phyloP scores from a whole-genome alignment of 495 filamentous ascomycete genomes.

The Oidiodendron maius region DNA sequence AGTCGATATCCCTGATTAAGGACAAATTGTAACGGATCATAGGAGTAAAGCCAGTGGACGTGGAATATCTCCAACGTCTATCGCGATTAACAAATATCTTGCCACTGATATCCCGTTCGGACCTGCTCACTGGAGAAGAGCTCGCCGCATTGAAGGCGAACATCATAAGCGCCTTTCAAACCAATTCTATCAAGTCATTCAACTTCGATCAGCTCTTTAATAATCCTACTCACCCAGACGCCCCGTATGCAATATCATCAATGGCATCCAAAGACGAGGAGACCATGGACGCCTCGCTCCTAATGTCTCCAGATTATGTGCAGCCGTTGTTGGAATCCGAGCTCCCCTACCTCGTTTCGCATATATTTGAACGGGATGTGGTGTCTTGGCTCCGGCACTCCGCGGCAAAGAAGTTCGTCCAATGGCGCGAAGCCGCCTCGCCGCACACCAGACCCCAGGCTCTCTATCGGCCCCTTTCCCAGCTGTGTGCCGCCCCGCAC shows the following conservation, averaged over 20 bases:
- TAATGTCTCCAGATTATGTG: conserved; percentile 93
- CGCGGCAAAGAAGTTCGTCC: conserved; percentile 81
- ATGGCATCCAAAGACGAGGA: conserved; percentile 70
- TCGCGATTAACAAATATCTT: conserved; percentile 80
- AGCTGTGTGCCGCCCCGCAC: conserved; percentile 1
- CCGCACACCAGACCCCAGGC: conserved; percentile 16
- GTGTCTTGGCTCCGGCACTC: conserved; percentile 82
- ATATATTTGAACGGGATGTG: conserved; percentile 73
- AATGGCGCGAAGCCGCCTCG: conserved; percentile 42
- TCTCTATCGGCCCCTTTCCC: conserved; percentile 21
- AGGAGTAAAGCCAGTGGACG: conserved; percentile 69
- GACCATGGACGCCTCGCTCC: conserved; percentile 87
- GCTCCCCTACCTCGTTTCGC: conserved; percentile 59
- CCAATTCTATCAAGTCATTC: conserved; percentile 57
- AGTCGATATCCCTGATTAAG: conserved; percentile 19
- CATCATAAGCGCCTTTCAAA: conserved; percentile 52
- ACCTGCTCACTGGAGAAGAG: conserved; percentile 57
- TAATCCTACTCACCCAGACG: conserved; percentile 25
- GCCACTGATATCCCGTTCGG: conserved; percentile 74
- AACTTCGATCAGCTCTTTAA: conserved; percentile 47
- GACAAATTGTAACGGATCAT: conserved; percentile 18
- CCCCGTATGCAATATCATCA: conserved; percentile 79
- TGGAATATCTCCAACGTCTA: conserved; percentile 71
- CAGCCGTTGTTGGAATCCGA: conserved; percentile 80
- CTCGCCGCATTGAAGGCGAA: conserved; percentile 55